phyloP scores from a whole-genome alignment of 2,329 filamentous ascomycete species.

The Chaetomium strumarium region DNA sequence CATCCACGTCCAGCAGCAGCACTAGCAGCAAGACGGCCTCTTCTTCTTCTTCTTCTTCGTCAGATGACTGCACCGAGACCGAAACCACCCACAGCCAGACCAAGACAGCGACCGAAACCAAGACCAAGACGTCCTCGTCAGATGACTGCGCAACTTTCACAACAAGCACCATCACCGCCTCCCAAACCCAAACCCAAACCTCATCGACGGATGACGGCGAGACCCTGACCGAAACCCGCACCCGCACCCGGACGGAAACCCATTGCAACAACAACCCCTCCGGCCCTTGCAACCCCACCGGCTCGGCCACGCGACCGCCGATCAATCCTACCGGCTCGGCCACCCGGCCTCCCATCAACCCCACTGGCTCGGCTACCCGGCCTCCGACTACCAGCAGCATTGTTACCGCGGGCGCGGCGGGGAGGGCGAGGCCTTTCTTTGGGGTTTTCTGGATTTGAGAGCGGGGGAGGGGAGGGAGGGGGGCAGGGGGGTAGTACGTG shows the following conservation, averaged over 20 bases:
- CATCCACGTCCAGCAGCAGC: neutral
- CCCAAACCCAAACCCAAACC: neutral
- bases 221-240: neutral
- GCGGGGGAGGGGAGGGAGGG: neutral
- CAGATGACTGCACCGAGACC: neutral
- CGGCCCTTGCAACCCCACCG: neutral
- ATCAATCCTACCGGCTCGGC: neutral
- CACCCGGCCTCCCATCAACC: neutral
- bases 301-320: neutral
- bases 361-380: neutral
- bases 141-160: neutral
- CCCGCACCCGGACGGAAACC: neutral
- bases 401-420: neutral
- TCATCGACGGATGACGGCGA: too few species aligned
- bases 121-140: neutral
- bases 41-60: neutral
- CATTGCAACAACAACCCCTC: neutral
- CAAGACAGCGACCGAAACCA: neutral
- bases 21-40: neutral
- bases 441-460: neutral
- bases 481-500: neutral
- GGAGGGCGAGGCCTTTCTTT: conserved; percentile 7
- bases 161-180: neutral
- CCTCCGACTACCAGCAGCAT: neutral
- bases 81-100: neutral